Evolutionary conservation across 2,329 filamentous ascomycete species (phyloP).

Genomic region (Tolypocladium pustulatum): DNA sequence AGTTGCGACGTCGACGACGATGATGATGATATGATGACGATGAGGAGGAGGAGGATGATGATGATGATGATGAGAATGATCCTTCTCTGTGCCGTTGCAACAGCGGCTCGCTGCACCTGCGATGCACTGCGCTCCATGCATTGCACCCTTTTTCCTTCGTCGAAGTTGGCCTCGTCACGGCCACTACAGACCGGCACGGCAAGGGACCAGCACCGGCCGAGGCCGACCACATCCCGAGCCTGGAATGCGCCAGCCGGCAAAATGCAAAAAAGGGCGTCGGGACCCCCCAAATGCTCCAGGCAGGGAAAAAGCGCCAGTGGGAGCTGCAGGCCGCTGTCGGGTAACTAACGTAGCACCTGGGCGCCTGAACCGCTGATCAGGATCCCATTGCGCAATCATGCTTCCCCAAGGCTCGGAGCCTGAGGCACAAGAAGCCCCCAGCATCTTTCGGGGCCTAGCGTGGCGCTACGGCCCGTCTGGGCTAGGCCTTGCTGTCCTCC

Average conservation of each 20-base stretch:
- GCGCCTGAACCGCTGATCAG: not conserved
- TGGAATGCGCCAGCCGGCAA: not conserved
- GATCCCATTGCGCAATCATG: not conserved
- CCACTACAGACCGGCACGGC: not conserved
- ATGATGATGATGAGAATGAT: not conserved
- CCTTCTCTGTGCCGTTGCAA: not conserved
- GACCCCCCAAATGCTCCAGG: not conserved
- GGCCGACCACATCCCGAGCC: not conserved
- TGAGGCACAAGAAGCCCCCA: not conserved
- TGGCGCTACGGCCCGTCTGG: not conserved
- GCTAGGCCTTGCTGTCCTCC: not conserved
- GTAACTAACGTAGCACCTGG: not conserved
- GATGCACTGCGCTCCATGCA: not conserved
- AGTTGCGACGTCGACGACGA: not conserved
- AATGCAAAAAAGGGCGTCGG: not conserved
- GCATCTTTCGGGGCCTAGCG: not conserved
- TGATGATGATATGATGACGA: not conserved
- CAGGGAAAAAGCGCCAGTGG: not conserved
- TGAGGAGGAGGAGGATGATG: not conserved
- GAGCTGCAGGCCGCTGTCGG: not conserved
- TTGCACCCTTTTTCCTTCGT: not conserved
- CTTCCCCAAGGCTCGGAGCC: not conserved
- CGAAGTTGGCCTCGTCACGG: not conserved
- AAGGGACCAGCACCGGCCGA: not conserved
- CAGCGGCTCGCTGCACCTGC: not conserved